Evolutionary conservation across 2,329 filamentous ascomycete genomes (phyloP).

Genomic region (Scortechinia acanthostroma): DNA sequence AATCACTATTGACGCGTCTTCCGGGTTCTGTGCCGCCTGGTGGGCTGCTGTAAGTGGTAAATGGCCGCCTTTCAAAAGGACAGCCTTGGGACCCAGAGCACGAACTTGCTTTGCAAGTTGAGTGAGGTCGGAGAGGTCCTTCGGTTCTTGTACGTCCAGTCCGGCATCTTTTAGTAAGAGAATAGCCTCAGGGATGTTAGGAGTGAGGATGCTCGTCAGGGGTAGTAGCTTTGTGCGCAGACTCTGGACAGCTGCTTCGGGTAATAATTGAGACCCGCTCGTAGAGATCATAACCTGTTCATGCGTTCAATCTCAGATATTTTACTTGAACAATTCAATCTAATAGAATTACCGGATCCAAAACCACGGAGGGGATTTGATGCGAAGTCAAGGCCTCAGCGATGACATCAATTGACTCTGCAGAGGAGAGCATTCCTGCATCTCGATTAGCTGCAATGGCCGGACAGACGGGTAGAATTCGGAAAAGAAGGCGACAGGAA

Average conservation of each 20-base stretch:
- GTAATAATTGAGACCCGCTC: constrained; percentile 66
- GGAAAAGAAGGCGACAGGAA: too few species aligned
- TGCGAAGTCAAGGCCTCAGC: constrained; percentile 54
- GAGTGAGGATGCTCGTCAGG: constrained; percentile 63
- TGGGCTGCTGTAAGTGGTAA: not conserved
- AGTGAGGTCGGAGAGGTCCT: not conserved
- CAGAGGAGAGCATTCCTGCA: constrained; percentile 75
- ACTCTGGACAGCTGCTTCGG: constrained; percentile 51
- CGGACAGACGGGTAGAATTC: not conserved
- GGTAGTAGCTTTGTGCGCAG: constrained; percentile 56
- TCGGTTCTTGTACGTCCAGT: constrained; percentile 14
- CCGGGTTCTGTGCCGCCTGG: not conserved
- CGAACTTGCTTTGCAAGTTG: not conserved
- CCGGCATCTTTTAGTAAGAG: constrained; percentile 51
- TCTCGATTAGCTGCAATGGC: not conserved
- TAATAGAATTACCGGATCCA: constrained; percentile 61
- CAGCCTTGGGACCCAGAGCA: not conserved
- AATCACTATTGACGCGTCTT: not conserved
- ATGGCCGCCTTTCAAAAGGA: not conserved
- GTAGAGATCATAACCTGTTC: constrained; percentile 83
- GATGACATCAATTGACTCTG: constrained; percentile 62
- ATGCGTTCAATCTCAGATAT: constrained; percentile 8
- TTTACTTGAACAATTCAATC: constrained; percentile 1
- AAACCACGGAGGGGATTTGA: constrained; percentile 48
- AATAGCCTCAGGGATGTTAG: constrained; percentile 70